Conservation (phyloP, 2,329 filamentous ascomycete species). For the Didymella pinodella region DNA sequence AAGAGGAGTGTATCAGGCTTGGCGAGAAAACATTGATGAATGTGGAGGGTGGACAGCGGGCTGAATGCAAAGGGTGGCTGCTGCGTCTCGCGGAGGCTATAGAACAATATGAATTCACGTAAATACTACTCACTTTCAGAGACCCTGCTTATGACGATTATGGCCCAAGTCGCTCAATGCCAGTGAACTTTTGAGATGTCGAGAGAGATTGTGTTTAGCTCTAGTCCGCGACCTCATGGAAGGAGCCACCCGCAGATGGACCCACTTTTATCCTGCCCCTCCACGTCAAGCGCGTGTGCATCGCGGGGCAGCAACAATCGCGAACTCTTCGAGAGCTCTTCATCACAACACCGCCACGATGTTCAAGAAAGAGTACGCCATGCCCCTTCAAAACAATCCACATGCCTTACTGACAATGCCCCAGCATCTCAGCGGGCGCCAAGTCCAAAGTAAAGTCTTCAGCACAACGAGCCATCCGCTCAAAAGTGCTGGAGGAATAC, state of each 20-base stretch:
- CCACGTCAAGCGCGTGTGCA: constrained; percentile 8
- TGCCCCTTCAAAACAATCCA: background rate
- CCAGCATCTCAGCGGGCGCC: constrained; percentile 75
- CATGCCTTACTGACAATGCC: constrained; percentile 6
- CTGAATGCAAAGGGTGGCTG: too few species aligned
- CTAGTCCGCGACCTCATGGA: background rate
- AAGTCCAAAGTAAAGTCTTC: constrained; percentile 99
- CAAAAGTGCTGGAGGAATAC: constrained; percentile 82
- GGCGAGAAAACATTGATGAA: background rate
- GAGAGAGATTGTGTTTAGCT: background rate
- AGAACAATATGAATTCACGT: background rate
- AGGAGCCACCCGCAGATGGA: background rate
- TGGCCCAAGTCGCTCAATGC: background rate
- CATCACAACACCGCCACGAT: constrained; percentile 32
- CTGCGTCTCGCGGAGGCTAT: background rate
- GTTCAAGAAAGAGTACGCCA: constrained; percentile 49
- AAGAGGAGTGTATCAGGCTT: background rate
- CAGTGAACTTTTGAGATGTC: background rate
- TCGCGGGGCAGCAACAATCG: constrained; percentile 22
- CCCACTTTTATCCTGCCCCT: constrained; percentile 10
- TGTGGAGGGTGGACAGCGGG: background rate
- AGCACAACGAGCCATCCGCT: constrained; percentile 84
- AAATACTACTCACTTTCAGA: too few species aligned
- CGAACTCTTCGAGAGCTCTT: constrained; percentile 10
- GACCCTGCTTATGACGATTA: background rate